A percentile compares a stretch with the other conserved stretches of the same genome.
Conservation (phyloP, 2,329 filamentous ascomycete species). For the Fusarium sororula region DNA sequence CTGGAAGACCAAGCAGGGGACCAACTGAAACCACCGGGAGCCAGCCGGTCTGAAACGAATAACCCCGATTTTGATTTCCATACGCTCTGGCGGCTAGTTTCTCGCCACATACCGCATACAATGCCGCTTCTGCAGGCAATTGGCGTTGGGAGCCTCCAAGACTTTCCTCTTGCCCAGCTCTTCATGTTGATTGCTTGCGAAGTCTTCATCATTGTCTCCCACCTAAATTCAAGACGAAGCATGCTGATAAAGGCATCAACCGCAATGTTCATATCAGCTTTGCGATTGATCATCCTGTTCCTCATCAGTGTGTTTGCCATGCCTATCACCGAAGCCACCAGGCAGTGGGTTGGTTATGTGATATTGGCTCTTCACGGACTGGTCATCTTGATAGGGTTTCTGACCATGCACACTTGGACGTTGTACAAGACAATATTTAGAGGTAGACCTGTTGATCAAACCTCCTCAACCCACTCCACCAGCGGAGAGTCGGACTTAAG, state of each 20-base stretch:
- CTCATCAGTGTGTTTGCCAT: not conserved
- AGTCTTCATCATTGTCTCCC: not conserved
- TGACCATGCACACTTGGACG: not conserved
- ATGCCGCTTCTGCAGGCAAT: not conserved
- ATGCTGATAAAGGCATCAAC: not conserved
- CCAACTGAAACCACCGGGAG: not conserved
- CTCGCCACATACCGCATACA: not conserved
- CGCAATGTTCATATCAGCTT: not conserved
- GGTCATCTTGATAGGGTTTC: not conserved
- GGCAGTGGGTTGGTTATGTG: not conserved
- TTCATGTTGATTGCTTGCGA: not conserved
- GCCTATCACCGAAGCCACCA: not conserved
- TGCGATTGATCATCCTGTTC: not conserved
- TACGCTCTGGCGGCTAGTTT: not conserved
- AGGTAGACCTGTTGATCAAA: not conserved
- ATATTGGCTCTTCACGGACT: not conserved
- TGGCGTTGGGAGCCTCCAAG: not conserved
- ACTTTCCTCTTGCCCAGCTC: not conserved
- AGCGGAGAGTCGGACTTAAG: too few species aligned
- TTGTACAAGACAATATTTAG: not conserved
- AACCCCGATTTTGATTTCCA: not conserved
- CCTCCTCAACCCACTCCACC: too few species aligned
- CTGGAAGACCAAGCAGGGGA: not conserved
- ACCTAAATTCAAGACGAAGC: not conserved
- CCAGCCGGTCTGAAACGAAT: not conserved